phyloP scores from a whole-genome alignment of 805 yeast species.

The Saturnispora besseyi region DNA sequence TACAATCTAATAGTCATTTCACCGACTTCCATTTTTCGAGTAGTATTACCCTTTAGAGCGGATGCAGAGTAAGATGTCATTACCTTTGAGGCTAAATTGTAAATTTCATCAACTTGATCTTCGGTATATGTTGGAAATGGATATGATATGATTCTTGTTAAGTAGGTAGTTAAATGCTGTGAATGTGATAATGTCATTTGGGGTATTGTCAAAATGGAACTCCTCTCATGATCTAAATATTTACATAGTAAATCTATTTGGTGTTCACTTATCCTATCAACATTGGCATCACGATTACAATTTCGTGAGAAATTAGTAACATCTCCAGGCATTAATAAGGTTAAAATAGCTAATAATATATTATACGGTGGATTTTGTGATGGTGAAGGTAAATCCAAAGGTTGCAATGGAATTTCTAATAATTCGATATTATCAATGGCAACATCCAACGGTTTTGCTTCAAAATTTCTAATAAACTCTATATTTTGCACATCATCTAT shows the following conservation, averaged over 20 bases:
- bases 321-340: conserved; percentile 1
- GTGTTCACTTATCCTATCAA: background rate
- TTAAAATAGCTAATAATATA: background rate
- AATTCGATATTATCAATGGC: background rate
- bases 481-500: background rate
- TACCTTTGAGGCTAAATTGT: conserved; percentile 50
- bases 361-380: background rate
- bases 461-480: background rate
- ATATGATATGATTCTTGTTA: conserved; percentile 42
- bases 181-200: conserved; percentile 1
- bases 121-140: conserved; percentile 39
- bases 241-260: background rate
- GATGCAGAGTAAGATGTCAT: conserved; percentile 80
- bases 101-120: conserved; percentile 32
- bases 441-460: background rate
- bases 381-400: conserved; percentile 6
- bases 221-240: background rate
- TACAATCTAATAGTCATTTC: conserved; percentile 32
- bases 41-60: conserved; percentile 67
- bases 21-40: conserved; percentile 45
- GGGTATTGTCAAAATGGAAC: conserved; percentile 3
- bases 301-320: conserved; percentile 1
- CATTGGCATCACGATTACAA: background rate
- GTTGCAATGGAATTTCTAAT: conserved; percentile 3
- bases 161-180: conserved; percentile 34